Evolutionary conservation across 257 asterid genomes (phyloP).

Genomic region (Solanum paucissectum): DNA sequence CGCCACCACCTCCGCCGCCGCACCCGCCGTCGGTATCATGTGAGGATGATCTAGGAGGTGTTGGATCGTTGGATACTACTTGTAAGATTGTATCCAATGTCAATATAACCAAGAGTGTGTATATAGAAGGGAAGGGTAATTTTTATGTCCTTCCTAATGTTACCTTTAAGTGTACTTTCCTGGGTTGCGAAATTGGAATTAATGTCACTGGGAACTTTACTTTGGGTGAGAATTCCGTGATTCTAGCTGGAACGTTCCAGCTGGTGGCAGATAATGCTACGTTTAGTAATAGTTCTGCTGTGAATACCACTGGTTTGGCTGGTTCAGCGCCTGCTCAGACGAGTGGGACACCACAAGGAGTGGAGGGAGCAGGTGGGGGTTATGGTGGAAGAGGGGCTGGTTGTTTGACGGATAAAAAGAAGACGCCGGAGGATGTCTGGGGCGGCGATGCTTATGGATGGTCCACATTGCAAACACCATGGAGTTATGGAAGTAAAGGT

Average conservation of each 20-base stretch:
- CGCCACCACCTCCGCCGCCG: slow-evolving; percentile 99
- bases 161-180: slow-evolving; percentile 44
- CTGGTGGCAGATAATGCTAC: slow-evolving; percentile 51
- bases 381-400: slow-evolving; percentile 97
- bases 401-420: slow-evolving; percentile 56
- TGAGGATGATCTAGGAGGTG: slow-evolving; percentile 82
- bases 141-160: slow-evolving; percentile 66
- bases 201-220: slow-evolving; percentile 67
- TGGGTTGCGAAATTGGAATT: slow-evolving; percentile 71
- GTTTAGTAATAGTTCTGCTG: slow-evolving; percentile 56
- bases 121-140: slow-evolving; percentile 83
- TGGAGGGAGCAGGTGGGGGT: slow-evolving; percentile 97
- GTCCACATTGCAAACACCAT: slow-evolving; percentile 61
- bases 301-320: slow-evolving; percentile 77
- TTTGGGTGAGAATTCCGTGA: slow-evolving; percentile 50
- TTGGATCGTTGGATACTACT: slow-evolving; percentile 81
- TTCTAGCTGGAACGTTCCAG: slow-evolving; percentile 53
- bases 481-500: slow-evolving; percentile 90
- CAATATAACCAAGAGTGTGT: slow-evolving; percentile 61
- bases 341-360: slow-evolving; percentile 87
- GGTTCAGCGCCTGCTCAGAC: slow-evolving; percentile 87
- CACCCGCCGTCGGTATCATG: slow-evolving; percentile 88
- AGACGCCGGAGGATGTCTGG: slow-evolving; percentile 90
- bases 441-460: slow-evolving; percentile 95
- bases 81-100: slow-evolving; percentile 64